Evolutionary conservation across 2,329 filamentous ascomycete species (phyloP), one percentile per base, ranked within the genome.

Genomic region (Macroventuria anomochaeta): DNA sequence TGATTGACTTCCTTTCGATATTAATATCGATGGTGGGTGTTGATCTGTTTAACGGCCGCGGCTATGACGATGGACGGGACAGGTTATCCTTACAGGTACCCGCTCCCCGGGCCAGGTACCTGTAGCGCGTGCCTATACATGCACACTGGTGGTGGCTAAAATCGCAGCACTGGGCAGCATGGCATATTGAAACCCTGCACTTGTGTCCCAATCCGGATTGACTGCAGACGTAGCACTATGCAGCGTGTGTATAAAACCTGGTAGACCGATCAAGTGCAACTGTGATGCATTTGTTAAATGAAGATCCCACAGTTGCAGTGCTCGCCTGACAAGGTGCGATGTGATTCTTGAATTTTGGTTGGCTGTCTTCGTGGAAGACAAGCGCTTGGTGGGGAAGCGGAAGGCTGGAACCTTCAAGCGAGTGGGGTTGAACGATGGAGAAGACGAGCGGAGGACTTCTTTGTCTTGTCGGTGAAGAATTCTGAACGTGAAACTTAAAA

Each of bases 81-180:
- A 54, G 42, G 34, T 49, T 42, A 46, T 46, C 34, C 33, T 34
- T 56, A 57, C 33, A 53, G 43, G 57, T 67, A 66, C 63, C 64
- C 62, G 63, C 58, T 62, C 53, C 58, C 52, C 48, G 64, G 57
- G 59, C 52, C 55, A 58, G 55, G 52, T 57, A 57, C 53, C 50
- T 28, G 37, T 51, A 46, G 44, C 44, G 51, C 43, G 10, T 20
- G 20, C 42, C 34, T 52, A 48, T 38, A 57, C 50, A 60, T 59
- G 56, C 51, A 57, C 34, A 29, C n/a, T 42, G 46, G 46, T 33
- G 46, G 55, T 65, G 58, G 61, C 62, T 64, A 63, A 59, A 43
- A 42, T 61, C 41, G 48, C 51, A 53, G 47, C 43, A 49, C 53
- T 72, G 69, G 71, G 70, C 69, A 72, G 70, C 69, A 73, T 63